These are phyloP conservation scores for Fragilaria radians DNA, from an alignment of 108 stramenopile genomes.

Conservation along the genomic window DNA sequence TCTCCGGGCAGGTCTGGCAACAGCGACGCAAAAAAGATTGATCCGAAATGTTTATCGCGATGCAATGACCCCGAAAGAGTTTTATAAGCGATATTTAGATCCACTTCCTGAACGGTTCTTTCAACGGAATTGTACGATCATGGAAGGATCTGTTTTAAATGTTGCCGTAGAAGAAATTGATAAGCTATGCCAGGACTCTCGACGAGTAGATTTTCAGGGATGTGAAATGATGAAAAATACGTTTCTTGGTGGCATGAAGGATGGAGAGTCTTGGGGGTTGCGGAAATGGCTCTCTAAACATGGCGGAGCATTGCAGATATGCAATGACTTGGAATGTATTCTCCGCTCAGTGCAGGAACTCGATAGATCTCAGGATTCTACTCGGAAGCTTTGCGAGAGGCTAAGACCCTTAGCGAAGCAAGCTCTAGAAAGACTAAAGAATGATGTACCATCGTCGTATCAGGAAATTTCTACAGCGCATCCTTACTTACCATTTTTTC, in stretches of 20 bases:
- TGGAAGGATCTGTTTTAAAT: conserved; percentile 37
- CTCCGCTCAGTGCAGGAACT: conserved; percentile 48
- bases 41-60: conserved; percentile 23
- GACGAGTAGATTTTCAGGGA: conserved; percentile 34
- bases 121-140: conserved; percentile 42
- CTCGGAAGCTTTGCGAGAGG: conserved; percentile 48
- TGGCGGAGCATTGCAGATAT: conserved; percentile 72
- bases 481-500: conserved; percentile 87
- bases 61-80: conserved; percentile 61
- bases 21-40: conserved; percentile 34
- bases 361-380: conserved; percentile 36
- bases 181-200: conserved; percentile 44
- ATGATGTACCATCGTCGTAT: conserved; percentile 78
- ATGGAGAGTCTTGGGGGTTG: conserved; percentile 85
- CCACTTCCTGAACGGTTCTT: conserved; percentile 59
- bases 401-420: conserved; percentile 60
- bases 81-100: conserved; percentile 49
- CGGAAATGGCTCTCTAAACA: conserved; percentile 80
- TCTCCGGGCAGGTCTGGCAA: conserved; percentile 60
- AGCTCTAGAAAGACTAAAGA: conserved; percentile 52
- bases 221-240: conserved; percentile 78
- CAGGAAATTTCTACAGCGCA: conserved; percentile 79
- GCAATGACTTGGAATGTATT: conserved; percentile 77
- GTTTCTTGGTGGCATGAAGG: conserved; percentile 85
- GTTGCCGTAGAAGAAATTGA: conserved; percentile 46